These are phyloP conservation scores for Claviceps sp. DNA, from an alignment of 2,329 filamentous ascomycete species.

Conservation along the genomic window DNA sequence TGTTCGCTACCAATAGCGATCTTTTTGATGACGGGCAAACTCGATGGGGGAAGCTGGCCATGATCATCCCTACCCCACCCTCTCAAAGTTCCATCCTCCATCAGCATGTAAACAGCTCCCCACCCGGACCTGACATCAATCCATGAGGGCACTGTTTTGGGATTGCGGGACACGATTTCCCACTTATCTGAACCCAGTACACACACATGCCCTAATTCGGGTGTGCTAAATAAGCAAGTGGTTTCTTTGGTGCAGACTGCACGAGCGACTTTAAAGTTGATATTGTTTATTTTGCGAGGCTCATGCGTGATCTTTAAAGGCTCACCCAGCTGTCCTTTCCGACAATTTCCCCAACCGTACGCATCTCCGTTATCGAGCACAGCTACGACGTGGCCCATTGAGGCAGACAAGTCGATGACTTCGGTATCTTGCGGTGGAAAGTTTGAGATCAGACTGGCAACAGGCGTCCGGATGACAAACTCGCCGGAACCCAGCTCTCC, in stretches of 20 bases:
- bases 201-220: slow-evolving; percentile 42
- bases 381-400: slow-evolving; percentile 64
- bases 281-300: slow-evolving; percentile 47
- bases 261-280: slow-evolving; percentile 48
- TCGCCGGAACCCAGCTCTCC: slow-evolving; percentile 59
- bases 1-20: slow-evolving; percentile 89
- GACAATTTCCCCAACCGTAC: slow-evolving; percentile 79
- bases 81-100: slow-evolving; percentile 42
- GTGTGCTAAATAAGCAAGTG: slow-evolving; percentile 54
- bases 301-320: slow-evolving; percentile 37
- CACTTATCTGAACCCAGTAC: slow-evolving; percentile 69
- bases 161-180: slow-evolving; percentile 45
- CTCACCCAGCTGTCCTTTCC: slow-evolving; percentile 71
- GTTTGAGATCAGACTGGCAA: slow-evolving; percentile 35
- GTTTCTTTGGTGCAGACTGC: slow-evolving; percentile 78
- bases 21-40: slow-evolving; percentile 42
- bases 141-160: slow-evolving; percentile 42
- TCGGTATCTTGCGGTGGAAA: slow-evolving; percentile 50
- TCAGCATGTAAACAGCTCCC: slow-evolving; percentile 65
- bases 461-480: slow-evolving; percentile 33
- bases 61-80: slow-evolving; percentile 81
- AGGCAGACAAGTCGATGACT: slow-evolving; percentile 54
- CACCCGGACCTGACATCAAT: slow-evolving; percentile 64
- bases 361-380: slow-evolving; percentile 63
- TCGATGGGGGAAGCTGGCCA: slow-evolving; percentile 58